A percentile compares a stretch with the other conserved stretches of the same genome.
These are phyloP conservation scores for Avena eriantha DNA, from an alignment of 176 grass and related monocot genomes.

Conservation along the genomic window DNA sequence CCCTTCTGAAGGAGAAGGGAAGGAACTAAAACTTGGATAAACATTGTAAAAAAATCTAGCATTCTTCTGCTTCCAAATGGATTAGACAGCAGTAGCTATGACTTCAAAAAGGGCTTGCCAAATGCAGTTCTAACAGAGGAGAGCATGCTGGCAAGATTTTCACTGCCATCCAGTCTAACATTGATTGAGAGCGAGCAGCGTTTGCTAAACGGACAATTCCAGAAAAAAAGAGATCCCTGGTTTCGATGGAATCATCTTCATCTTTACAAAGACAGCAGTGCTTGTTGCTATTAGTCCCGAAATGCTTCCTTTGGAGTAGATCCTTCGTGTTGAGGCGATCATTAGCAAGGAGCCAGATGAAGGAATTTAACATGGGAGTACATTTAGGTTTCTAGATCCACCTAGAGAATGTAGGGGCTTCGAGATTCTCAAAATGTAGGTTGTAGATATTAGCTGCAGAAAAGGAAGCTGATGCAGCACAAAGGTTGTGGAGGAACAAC, in stretches of 20 bases:
- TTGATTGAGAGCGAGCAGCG: background rate
- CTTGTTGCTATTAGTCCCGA: background rate
- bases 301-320: background rate
- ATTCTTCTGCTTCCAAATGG: background rate
- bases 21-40: conserved; percentile 11
- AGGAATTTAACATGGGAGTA: background rate
- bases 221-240: background rate
- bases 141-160: background rate
- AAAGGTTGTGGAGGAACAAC: too few species aligned
- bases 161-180: background rate
- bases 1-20: background rate
- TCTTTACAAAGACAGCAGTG: background rate
- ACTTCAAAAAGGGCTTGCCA: background rate
- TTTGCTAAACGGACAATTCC: background rate
- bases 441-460: background rate
- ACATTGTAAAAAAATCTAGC: background rate
- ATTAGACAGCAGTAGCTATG: background rate
- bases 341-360: conserved; percentile 1
- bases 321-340: background rate
- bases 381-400: background rate
- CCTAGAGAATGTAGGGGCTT: background rate
- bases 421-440: background rate
- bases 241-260: background rate
- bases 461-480: background rate
- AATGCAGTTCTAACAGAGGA: background rate